Conservation (phyloP, 345 rosid genomes). For the Hevea brasiliensis region DNA sequence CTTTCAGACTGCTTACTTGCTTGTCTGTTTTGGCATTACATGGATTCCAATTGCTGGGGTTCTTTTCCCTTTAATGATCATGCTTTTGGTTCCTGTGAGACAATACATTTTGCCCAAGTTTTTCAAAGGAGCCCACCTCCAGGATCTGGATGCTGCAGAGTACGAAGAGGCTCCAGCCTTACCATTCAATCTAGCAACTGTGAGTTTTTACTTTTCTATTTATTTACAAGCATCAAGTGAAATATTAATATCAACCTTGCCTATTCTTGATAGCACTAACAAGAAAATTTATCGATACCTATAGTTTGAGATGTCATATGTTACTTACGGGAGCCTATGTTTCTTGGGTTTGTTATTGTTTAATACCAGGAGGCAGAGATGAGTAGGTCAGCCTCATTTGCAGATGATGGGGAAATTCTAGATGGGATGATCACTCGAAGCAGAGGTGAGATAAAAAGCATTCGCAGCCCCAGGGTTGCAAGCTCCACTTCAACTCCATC, state of each 20-base stretch:
- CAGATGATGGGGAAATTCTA: conserved; percentile 38
- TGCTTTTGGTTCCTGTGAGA: conserved; percentile 33
- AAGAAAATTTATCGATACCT: neutral
- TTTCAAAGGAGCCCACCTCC: conserved; percentile 25
- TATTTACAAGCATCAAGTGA: neutral
- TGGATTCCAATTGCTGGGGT: conserved; percentile 35
- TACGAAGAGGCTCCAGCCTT: conserved; percentile 28
- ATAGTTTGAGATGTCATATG: neutral
- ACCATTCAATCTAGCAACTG: conserved; percentile 48
- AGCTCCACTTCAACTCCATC: conserved; percentile 41
- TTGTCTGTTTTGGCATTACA: conserved; percentile 32
- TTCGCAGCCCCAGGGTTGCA: conserved; percentile 17
- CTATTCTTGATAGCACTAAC: neutral
- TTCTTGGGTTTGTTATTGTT: conserved; percentile 3
- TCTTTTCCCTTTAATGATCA: conserved; percentile 33
- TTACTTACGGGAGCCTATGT: neutral
- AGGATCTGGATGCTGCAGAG: conserved; percentile 36
- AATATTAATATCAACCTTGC: neutral
- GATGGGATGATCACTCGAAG: conserved; percentile 32
- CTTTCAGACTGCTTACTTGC: conserved; percentile 30
- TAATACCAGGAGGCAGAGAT: conserved; percentile 56
- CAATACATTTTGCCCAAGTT: conserved; percentile 34
- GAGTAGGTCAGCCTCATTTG: conserved; percentile 61
- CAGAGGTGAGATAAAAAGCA: conserved; percentile 29
- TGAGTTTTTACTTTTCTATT: conserved; percentile 29